Evolutionary conservation across 768 basidiomycete genomes (phyloP), one percentile per base, ranked within the genome.

Genomic region (Pseudohyphozyma bogoriensis): DNA sequence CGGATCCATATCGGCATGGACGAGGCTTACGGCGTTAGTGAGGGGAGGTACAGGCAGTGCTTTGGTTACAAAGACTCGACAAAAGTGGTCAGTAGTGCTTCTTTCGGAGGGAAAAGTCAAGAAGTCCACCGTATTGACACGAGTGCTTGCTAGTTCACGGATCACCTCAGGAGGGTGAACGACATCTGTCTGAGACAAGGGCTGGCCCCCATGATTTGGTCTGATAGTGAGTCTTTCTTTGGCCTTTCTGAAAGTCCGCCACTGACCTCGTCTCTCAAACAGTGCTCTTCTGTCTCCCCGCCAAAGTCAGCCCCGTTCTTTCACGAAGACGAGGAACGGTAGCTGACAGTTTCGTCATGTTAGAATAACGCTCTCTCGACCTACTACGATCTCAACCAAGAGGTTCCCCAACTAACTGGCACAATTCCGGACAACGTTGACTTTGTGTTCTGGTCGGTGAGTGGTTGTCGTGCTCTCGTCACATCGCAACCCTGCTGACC

Each of bases 221-320:
- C 37, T 44, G 68, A 69, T 55, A 69, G 67, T 68, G 28, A 40
- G 67, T 62, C 31, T 12, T 8, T 28, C 31, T 26, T 20, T n/a
- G 10, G 18, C 22, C 39, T 45, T 40, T 10, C 6, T 2, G n/a
- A 22, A 47, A 10, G 26, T 13, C 26, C 9, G 29, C 1, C 54
- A 26, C 22, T 33, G 35, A 10, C 29, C 18, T 8, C 51, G 26
- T 2, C 29, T 1, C 33, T 44, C 39, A 10, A 6, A 12, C 53
- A 68, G 67, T 69, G 68, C 60, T 69, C 32, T 69, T 69, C 55
- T 69, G 68, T n/a, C 50, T 69, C 0, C 62, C 62, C 5, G 68
- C 65, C 18, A 66, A 69, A n/a, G n/a, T n/a, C n/a, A n/a, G n/a
- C n/a, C n/a, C n/a, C n/a, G n/a, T n/a, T n/a, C n/a, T n/a, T n/a